These are phyloP conservation scores for Cylindrotheca closterium DNA, from an alignment of 108 stramenopile genomes.

Conservation along the genomic window DNA sequence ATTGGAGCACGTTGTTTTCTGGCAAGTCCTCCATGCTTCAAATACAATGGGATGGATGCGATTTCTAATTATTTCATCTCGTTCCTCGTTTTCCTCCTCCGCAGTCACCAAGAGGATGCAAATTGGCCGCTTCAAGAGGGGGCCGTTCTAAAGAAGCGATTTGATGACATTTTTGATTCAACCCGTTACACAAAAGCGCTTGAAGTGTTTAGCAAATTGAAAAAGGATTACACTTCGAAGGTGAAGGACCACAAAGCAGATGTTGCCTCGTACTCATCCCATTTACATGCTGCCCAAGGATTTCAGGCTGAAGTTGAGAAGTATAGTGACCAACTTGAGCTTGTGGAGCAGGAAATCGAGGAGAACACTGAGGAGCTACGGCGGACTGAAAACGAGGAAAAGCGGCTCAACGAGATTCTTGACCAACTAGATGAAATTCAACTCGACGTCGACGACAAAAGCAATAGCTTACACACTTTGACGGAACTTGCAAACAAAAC, in stretches of 20 bases:
- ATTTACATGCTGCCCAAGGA: conserved; percentile 78
- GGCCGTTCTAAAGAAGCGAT: conserved; percentile 96
- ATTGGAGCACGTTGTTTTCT: conserved; percentile 87
- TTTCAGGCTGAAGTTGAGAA: conserved; percentile 68
- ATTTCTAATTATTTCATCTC: too few relatives aligned
- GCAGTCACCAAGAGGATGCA: conserved; percentile 96
- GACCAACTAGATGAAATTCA: conserved; percentile 37
- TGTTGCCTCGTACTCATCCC: conserved; percentile 71
- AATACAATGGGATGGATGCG: too few relatives aligned
- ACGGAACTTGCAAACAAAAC: conserved; percentile 43
- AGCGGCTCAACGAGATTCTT: conserved; percentile 36
- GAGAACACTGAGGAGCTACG: conserved; percentile 25
- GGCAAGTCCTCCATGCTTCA: conserved; percentile 4
- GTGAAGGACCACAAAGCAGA: conserved; percentile 88
- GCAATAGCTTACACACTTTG: conserved; percentile 25
- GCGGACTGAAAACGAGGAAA: conserved; percentile 47
- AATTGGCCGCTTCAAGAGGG: conserved; percentile 94
- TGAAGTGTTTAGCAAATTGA: conserved; percentile 86
- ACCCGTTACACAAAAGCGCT: conserved; percentile 90
- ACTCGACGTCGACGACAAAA: conserved; percentile 26
- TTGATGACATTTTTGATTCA: conserved; percentile 99
- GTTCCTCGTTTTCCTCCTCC: too few relatives aligned
- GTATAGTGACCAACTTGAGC: conserved; percentile 59
- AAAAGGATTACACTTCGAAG: conserved; percentile 60
- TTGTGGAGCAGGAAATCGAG: conserved; percentile 67